Conservation (phyloP, 2,329 filamentous ascomycete species). For the Ceratocystis diversiconidia region DNA sequence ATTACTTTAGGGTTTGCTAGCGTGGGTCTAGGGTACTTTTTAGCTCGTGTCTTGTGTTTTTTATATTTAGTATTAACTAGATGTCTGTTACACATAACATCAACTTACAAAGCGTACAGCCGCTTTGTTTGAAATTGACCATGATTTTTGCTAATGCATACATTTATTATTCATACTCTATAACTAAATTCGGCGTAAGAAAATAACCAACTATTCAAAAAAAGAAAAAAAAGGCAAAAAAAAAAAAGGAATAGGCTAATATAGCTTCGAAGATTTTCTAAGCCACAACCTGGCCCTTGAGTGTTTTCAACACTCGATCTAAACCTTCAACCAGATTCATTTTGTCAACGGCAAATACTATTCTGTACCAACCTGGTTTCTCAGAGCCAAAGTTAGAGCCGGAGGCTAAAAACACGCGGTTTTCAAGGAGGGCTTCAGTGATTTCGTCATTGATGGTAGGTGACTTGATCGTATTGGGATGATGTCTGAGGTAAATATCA, state of each 20-base stretch:
- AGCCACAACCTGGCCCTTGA: slow-evolving; percentile 5
- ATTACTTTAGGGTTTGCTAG: neutral
- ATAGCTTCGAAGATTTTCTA: neutral
- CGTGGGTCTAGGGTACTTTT: neutral
- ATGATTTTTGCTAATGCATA: neutral
- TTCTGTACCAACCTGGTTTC: slow-evolving; percentile 28
- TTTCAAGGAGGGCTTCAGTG: slow-evolving; percentile 23
- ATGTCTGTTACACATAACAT: neutral
- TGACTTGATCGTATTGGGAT: slow-evolving; percentile 14
- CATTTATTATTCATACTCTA: neutral
- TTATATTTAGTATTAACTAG: neutral
- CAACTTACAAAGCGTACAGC: neutral
- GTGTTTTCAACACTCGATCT: slow-evolving; percentile 6
- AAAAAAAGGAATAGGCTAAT: neutral
- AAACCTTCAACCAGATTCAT: slow-evolving; percentile 24
- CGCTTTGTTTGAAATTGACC: neutral
- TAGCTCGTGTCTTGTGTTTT: neutral
- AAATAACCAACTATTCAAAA: neutral
- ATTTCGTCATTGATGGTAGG: slow-evolving; percentile 22
- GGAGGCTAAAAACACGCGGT: slow-evolving; percentile 27
- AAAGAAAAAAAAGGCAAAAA: neutral
- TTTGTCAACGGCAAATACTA: slow-evolving; percentile 27
- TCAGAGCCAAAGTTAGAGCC: slow-evolving; percentile 28
- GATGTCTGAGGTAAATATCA: slow-evolving; percentile 21
- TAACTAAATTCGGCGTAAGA: neutral